Evolutionary conservation across 2,329 filamentous ascomycete species (phyloP).

Genomic region (Nemania sp.): DNA sequence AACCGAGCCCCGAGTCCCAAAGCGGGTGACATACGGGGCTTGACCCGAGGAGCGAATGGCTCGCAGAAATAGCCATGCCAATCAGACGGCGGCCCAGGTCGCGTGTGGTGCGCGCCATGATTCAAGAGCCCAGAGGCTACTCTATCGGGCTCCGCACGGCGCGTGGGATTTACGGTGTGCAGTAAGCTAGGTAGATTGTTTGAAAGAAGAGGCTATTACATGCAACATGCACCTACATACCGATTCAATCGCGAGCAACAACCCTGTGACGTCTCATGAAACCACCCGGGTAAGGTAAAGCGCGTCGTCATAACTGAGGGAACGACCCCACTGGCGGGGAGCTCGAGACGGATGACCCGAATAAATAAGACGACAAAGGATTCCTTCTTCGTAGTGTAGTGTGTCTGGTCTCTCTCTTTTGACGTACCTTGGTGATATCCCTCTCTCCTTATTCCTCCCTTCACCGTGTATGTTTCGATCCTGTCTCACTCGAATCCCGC

Average conservation of each 20-base stretch:
- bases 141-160: conserved; percentile 13
- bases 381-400: neutral
- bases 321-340: conserved; percentile 9
- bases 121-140: conserved; percentile 10
- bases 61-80: conserved; percentile 26
- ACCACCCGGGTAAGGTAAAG: conserved; percentile 28
- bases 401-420: neutral
- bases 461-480: conserved; percentile 12
- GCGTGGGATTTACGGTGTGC: conserved; percentile 1
- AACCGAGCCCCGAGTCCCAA: neutral
- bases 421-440: neutral
- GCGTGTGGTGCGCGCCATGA: conserved; percentile 8
- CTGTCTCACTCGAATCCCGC: conserved; percentile 1
- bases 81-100: conserved; percentile 19
- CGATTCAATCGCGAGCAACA: neutral
- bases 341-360: neutral
- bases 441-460: neutral
- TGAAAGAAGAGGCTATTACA: conserved; percentile 14
- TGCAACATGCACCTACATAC: conserved; percentile 1
- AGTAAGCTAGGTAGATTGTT: conserved; percentile 3
- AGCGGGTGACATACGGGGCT: conserved; percentile 3
- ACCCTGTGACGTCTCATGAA: conserved; percentile 24
- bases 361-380: conserved; percentile 14
- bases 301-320: conserved; percentile 4
- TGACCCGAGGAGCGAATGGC: neutral